A percentile compares a stretch with the other conserved stretches of the same genome.
phyloP scores from a whole-genome alignment of 2,329 filamentous ascomycete species.

The Tolypocladium ovalisporum region DNA sequence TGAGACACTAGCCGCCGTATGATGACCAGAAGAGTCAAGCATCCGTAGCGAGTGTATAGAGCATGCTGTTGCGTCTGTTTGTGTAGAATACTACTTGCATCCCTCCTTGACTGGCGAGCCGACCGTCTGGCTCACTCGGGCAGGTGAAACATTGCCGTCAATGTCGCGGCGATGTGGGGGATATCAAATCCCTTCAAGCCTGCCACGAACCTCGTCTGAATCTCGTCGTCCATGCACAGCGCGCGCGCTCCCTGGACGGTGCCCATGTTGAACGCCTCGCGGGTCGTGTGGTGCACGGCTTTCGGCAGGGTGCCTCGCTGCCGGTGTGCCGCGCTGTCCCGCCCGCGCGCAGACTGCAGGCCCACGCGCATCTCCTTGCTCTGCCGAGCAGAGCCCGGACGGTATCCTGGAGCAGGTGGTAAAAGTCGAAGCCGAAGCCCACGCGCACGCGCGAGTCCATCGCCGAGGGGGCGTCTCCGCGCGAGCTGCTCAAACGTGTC shows the following conservation, averaged over 20 bases:
- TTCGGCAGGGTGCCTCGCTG: neutral
- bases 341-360: constrained; percentile 8
- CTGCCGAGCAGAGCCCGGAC: neutral
- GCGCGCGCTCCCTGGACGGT: constrained; percentile 35
- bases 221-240: constrained; percentile 22
- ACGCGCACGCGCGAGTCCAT: neutral
- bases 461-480: neutral
- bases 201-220: neutral
- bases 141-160: neutral
- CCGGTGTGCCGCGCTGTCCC: constrained; percentile 5
- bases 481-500: neutral
- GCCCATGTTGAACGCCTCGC: constrained; percentile 36
- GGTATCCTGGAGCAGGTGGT: neutral
- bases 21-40: neutral
- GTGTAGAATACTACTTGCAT: too few species aligned
- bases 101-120: neutral
- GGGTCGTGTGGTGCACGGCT: constrained; percentile 9
- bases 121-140: neutral
- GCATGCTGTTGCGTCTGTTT: neutral
- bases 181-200: neutral
- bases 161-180: neutral
- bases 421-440: neutral
- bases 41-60: neutral
- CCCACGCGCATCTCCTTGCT: constrained; percentile 2
- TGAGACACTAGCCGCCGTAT: too few species aligned